Conservation (phyloP, 2,329 filamentous ascomycete genomes). For the Clonostachys rosea region DNA sequence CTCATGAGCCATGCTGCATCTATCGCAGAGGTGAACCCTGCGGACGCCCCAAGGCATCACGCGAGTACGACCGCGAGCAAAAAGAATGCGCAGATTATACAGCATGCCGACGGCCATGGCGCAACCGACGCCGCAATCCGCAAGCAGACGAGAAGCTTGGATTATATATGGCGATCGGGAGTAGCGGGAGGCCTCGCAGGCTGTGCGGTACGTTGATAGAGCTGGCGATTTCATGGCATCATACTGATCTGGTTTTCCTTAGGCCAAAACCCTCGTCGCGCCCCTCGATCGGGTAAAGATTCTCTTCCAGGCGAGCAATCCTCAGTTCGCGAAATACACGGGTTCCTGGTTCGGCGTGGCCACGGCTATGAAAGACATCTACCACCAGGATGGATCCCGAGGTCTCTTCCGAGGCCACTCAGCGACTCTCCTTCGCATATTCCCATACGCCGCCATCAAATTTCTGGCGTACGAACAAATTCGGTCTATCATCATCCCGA, state of each 20-base stretch:
- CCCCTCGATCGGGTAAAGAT: constrained; percentile 98
- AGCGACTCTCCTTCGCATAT: constrained; percentile 88
- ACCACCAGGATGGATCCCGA: constrained; percentile 63
- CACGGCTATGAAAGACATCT: constrained; percentile 81
- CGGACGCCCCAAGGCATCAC: constrained; percentile 20
- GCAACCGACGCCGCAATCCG: constrained; percentile 37
- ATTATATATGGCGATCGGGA: constrained; percentile 80
- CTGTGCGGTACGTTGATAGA: constrained; percentile 68
- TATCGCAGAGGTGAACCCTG: constrained; percentile 31
- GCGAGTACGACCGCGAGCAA: constrained; percentile 18
- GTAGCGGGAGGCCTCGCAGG: constrained; percentile 87
- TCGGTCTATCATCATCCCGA: constrained; percentile 70
- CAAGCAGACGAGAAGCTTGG: constrained; percentile 59
- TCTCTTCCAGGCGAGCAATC: constrained; percentile 93
- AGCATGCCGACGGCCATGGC: not conserved
- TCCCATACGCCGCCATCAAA: constrained; percentile 96
- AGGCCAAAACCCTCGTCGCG: constrained; percentile 95
- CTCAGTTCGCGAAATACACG: constrained; percentile 88
- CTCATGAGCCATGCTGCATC: constrained; percentile 50
- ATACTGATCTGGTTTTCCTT: not conserved
- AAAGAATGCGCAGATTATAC: not conserved
- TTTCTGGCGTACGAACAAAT: constrained; percentile 98
- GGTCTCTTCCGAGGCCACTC: constrained; percentile 94
- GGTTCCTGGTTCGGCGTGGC: constrained; percentile 82
- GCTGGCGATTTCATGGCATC: not conserved